phyloP scores from a whole-genome alignment of 257 asterid species.

The Nicotiana obtusifolia region DNA sequence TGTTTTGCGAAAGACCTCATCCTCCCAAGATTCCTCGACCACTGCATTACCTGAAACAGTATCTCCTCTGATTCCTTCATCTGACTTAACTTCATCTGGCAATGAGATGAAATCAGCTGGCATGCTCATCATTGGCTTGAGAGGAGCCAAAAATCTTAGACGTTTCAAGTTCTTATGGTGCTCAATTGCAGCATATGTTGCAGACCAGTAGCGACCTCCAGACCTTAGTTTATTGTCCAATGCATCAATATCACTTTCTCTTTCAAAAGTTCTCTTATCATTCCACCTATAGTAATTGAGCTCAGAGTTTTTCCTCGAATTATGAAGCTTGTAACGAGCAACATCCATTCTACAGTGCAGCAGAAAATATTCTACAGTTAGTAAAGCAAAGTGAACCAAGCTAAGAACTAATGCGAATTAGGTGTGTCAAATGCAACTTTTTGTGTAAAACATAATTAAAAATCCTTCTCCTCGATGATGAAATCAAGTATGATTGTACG shows the following conservation, averaged over 20 bases:
- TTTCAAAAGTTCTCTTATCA: constrained; percentile 33
- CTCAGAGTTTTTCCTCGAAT: constrained; percentile 41
- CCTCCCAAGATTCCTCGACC: constrained; percentile 95
- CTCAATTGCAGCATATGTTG: constrained; percentile 70
- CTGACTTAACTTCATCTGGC: constrained; percentile 18
- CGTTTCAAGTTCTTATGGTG: constrained; percentile 88
- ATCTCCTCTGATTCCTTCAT: constrained; percentile 34
- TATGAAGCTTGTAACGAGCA: constrained; percentile 77
- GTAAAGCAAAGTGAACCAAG: not conserved
- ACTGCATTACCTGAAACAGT: constrained; percentile 24
- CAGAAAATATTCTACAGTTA: constrained; percentile 3
- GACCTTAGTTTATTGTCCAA: constrained; percentile 62
- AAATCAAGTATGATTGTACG: not conserved
- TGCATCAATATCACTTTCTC: constrained; percentile 66
- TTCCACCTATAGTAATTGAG: constrained; percentile 23
- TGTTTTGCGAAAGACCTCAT: constrained; percentile 68
- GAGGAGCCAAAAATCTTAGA: constrained; percentile 43
- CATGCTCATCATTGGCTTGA: constrained; percentile 29
- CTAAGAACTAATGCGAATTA: not conserved
- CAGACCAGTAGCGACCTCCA: constrained; percentile 95
- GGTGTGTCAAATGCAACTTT: not conserved
- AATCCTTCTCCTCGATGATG: not conserved
- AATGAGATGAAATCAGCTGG: constrained; percentile 56
- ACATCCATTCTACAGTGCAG: constrained; percentile 82
- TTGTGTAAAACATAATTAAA: not conserved